A percentile compares a stretch with the other conserved stretches of the same genome.
phyloP scores from a whole-genome alignment of 2,329 filamentous ascomycete genomes.

The Rutstroemia sp. region DNA sequence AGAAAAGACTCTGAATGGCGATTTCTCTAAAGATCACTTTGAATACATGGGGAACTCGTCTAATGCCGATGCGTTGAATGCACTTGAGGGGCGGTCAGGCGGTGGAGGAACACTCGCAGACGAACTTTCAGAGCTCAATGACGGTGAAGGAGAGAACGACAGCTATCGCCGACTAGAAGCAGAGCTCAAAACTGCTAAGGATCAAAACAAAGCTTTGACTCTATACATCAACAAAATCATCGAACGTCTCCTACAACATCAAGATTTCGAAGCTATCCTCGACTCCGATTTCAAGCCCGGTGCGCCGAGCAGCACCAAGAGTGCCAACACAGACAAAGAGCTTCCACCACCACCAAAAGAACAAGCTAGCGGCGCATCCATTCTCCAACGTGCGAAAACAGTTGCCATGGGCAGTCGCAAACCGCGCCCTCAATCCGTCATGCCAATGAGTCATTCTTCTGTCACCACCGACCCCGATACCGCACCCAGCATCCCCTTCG shows the following conservation, averaged over 20 bases:
- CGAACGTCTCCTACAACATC: constrained; percentile 84
- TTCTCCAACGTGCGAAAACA: constrained; percentile 55
- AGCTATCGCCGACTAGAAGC: constrained; percentile 62
- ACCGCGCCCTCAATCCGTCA: constrained; percentile 50
- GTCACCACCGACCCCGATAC: constrained; percentile 59
- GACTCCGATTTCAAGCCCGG: constrained; percentile 56
- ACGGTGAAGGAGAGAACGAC: constrained; percentile 54
- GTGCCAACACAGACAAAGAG: constrained; percentile 60
- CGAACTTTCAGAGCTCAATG: constrained; percentile 62
- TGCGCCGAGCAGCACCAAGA: not conserved
- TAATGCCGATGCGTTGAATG: constrained; percentile 58
- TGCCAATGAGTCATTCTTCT: constrained; percentile 37
- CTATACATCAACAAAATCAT: constrained; percentile 99
- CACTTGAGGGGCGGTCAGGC: constrained; percentile 49
- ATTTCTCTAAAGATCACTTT: constrained; percentile 78
- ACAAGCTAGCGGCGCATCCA: constrained; percentile 36
- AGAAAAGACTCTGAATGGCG: constrained; percentile 91
- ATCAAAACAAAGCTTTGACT: constrained; percentile 94
- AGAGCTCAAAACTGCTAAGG: constrained; percentile 73
- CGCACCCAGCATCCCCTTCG: constrained; percentile 69
- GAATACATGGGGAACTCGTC: constrained; percentile 44
- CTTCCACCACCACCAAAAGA: constrained; percentile 60
- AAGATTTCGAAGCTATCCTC: constrained; percentile 90
- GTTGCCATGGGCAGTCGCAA: constrained; percentile 41
- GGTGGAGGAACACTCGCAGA: constrained; percentile 68